Conservation (phyloP, 257 asterid genomes). For the Cruciata laevipes region DNA sequence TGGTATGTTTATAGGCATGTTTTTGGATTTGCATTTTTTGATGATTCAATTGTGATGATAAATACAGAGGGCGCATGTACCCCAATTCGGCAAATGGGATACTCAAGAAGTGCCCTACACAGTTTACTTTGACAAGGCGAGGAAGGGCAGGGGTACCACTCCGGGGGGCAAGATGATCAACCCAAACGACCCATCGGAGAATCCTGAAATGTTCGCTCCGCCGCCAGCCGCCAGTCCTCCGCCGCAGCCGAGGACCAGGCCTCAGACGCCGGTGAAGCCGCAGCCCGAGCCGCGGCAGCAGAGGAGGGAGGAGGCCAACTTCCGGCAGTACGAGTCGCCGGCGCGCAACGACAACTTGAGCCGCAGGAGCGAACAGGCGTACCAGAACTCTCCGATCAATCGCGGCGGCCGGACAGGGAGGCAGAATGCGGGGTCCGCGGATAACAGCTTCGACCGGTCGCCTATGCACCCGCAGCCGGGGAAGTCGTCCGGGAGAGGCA, state of each 20-base stretch:
- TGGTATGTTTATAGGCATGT: background rate
- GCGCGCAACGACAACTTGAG: conserved; percentile 29
- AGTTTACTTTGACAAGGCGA: conserved; percentile 60
- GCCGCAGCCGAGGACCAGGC: conserved; percentile 24
- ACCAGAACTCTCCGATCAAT: conserved; percentile 30
- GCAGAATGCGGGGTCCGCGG: conserved; percentile 46
- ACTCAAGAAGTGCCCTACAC: conserved; percentile 67
- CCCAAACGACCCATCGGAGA: conserved; percentile 70
- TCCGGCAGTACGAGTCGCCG: conserved; percentile 38
- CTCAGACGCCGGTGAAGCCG: conserved; percentile 28
- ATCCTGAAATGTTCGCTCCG: conserved; percentile 48
- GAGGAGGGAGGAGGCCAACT: conserved; percentile 39
- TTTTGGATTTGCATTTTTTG: background rate
- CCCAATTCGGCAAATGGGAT: conserved; percentile 85
- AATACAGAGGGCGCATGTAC: conserved; percentile 56
- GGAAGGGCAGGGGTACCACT: conserved; percentile 60
- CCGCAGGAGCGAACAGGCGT: conserved; percentile 26
- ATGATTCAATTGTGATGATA: background rate
- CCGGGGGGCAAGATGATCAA: conserved; percentile 50
- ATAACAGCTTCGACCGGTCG: conserved; percentile 55
- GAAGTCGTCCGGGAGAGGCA: conserved; percentile 33
- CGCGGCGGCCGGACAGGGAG: conserved; percentile 39
- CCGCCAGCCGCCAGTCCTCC: conserved; percentile 19
- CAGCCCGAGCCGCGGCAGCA: conserved; percentile 23
- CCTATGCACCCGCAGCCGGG: conserved; percentile 58